Base-by-base conservation (phyloP, 495 filamentous ascomycete genomes). In the Apiosordaria backusii region DNA sequence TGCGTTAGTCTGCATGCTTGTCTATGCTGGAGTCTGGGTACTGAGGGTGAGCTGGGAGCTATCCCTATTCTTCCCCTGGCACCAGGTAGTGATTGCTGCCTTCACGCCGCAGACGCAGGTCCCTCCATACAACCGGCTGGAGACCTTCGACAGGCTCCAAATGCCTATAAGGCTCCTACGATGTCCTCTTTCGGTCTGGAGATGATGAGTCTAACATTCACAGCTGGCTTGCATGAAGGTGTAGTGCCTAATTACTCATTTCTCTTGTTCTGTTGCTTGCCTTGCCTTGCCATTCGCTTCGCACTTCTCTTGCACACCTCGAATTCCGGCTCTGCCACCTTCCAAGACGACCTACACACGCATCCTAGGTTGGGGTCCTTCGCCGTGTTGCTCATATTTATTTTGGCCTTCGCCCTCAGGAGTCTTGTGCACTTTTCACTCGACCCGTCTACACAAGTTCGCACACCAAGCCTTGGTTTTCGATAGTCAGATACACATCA, bases 181-280 rank as follows among this genome's bases (percentile, higher is more conserved):
- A 70, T 67, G 55, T 64, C 72, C 67, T 60, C 61, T 62, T 57
- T 57, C 54, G 54, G 66, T 63, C 62, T 68, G 65, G 63, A 63
- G 62, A 55, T 64, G 63, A 71, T 74, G 74, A 74, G 70, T 73
- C 70, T 69, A 64, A 67, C 67, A 68, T 67, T 68, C 65, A 65
- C 35, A 45, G 16, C 35, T 45, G 35, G 64, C 67, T 68, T 65
- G 40, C 67, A 66, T 65, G 21, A 21, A 69, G 64, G 72, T 71
- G 65, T 69, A 65, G 70, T 76, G 72, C 72, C 72, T 76, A 74
- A 72, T 74, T 76, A 71, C 68, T 72, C 72, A 76, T 69, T 64
- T 70, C 63, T 67, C 63, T 62, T 53, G 25, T 64, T 70, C 26
- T 60, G 62, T 55, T 50, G 61, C 53, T 68, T 73, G 67, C 66